Evolutionary conservation across 83 land plant species (phyloP).

Genomic region (Thuja plicata): DNA sequence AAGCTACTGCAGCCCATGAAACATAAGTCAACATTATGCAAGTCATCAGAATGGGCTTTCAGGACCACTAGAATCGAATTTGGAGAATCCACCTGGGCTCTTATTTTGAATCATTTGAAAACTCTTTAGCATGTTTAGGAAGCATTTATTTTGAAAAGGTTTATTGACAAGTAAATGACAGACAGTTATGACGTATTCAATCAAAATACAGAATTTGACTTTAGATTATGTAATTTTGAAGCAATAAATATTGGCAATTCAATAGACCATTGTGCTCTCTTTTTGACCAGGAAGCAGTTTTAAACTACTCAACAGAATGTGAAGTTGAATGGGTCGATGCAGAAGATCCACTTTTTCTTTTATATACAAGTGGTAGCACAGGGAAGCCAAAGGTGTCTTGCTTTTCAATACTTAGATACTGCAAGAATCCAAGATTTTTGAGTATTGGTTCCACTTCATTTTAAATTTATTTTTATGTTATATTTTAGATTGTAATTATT

Average conservation of each 20-base stretch:
- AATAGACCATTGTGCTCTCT: conserved; percentile 1
- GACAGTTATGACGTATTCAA: not conserved
- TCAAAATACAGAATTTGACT: not conserved
- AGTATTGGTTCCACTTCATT: not conserved
- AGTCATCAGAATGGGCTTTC: too few relatives aligned
- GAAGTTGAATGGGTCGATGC: conserved; percentile 96
- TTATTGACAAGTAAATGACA: not conserved
- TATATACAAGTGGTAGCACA: conserved; percentile 99
- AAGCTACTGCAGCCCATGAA: too few relatives aligned
- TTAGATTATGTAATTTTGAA: not conserved
- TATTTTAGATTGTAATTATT: not conserved
- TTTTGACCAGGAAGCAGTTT: conserved; percentile 66
- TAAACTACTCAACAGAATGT: conserved; percentile 57
- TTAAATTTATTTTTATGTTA: not conserved
- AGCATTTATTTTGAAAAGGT: not conserved
- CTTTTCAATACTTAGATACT: not conserved
- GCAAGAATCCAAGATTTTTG: not conserved
- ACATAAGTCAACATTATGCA: too few relatives aligned
- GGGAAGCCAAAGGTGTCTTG: conserved; percentile 93
- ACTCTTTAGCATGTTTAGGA: not conserved
- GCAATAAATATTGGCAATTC: not conserved
- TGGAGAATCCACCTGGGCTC: too few relatives aligned
- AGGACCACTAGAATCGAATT: too few relatives aligned
- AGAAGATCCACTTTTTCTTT: conserved; percentile 92
- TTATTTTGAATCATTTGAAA: too few relatives aligned